Evolutionary conservation across 2,329 filamentous ascomycete species (phyloP).

Genomic region (Sclerotinia sclerotiorum): DNA sequence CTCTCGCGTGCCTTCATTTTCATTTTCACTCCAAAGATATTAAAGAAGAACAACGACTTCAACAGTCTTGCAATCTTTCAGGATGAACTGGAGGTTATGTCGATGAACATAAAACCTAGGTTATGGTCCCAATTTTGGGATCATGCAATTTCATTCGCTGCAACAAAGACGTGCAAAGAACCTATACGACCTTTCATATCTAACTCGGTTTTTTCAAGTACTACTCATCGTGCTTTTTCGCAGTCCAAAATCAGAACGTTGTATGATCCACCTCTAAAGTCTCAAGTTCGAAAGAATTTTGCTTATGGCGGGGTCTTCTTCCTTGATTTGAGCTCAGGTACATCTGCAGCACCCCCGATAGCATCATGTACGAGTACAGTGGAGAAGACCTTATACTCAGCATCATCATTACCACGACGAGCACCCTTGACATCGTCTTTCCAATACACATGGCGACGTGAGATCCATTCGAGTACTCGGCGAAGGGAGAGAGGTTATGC

Average conservation of each 20-base stretch:
- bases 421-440: slow-evolving; percentile 26
- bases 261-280: slow-evolving; percentile 43
- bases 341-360: slow-evolving; percentile 41
- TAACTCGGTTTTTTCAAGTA: slow-evolving; percentile 24
- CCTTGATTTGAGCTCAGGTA: slow-evolving; percentile 46
- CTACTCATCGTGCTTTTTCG: slow-evolving; percentile 29
- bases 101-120: slow-evolving; percentile 47
- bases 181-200: slow-evolving; percentile 24
- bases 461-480: slow-evolving; percentile 37
- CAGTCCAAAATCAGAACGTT: slow-evolving; percentile 31
- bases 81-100: slow-evolving; percentile 49
- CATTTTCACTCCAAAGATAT: not conserved
- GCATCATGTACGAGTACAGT: slow-evolving; percentile 29
- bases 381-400: slow-evolving; percentile 34
- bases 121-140: slow-evolving; percentile 48
- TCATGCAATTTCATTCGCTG: slow-evolving; percentile 31
- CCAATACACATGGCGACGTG: slow-evolving; percentile 35
- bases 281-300: slow-evolving; percentile 49
- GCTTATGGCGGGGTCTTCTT: slow-evolving; percentile 56
- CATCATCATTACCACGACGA: slow-evolving; percentile 23
- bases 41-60: slow-evolving; percentile 28
- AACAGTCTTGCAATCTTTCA: slow-evolving; percentile 40
- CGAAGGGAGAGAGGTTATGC: slow-evolving; percentile 32
- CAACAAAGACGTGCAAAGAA: slow-evolving; percentile 28
- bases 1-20: slow-evolving; percentile 17